Evolutionary conservation across 148 eudicot genomes (phyloP), one percentile per base, ranked within the genome.

Genomic region (Suaeda aralocaspica): DNA sequence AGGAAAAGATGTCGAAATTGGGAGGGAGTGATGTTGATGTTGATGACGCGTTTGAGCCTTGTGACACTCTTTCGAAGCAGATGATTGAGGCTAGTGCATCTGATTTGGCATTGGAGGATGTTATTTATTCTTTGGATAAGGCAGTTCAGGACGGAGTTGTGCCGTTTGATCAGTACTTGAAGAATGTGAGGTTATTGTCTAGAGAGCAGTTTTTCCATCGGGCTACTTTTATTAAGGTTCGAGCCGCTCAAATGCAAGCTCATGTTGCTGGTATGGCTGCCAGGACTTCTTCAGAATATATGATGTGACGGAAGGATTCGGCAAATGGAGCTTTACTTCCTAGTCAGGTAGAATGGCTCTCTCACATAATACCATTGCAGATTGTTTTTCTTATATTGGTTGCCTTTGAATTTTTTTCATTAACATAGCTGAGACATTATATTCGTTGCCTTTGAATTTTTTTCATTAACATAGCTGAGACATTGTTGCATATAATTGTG

Each of bases 71-170:
- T 22, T 91, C 98, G 1, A 91, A 87, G 56, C 98, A 94, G 79
- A 86, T 89, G 91, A 42, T 89, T 72, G 98, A 94, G 41, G 82
- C 84, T 45, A 84, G 88, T 4, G 78, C 89, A 0, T 67, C 85
- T 9, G 97, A 94, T 94, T 77, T 94, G 81, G 96, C 97, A 6
- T 85, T 94, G 1, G 98, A 94, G 83, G 98, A 94, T 72, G 82
- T 83, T 25, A 73, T 94, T 14, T 91, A 94, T 70, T 79, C 98
- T 0, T 62, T 94, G 79, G 98, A 94, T 74, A 94, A 91, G 81
- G 97, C 91, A 0, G 86, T 80, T 33, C 98, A 94, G 48, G 96
- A 94, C 9, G 98, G 97, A 68, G 83, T 82, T 0, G 59, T 94
- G 21, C 87, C 96, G 0, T 84, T 89, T 80, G 97, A 84, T 83